These are phyloP conservation scores for Trichosporon coremiiforme DNA, from an alignment of 1,284 basidiomycete genomes.

Conservation along the genomic window DNA sequence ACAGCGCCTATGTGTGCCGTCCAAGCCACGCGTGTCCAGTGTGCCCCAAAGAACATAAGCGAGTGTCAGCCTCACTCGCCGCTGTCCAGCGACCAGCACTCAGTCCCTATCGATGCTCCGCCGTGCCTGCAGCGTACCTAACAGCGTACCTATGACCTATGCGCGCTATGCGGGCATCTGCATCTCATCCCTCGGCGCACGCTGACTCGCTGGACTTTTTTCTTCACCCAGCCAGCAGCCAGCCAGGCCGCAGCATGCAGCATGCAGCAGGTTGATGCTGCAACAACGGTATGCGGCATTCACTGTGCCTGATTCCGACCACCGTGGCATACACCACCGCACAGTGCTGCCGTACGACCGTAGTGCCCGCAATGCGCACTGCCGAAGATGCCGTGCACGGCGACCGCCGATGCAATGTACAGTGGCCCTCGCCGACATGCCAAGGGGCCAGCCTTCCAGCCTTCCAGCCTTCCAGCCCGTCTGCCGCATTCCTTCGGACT, in stretches of 20 bases:
- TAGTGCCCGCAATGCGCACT: not conserved
- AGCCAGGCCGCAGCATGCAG: not conserved
- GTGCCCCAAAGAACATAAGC: constrained; percentile 14
- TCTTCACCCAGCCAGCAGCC: not conserved
- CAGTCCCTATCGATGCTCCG: not conserved
- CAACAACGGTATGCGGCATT: not conserved
- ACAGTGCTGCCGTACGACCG: too few relatives aligned
- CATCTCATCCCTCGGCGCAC: not conserved
- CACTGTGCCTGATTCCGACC: not conserved
- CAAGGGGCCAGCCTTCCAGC: not conserved
- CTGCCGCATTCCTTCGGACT: not conserved
- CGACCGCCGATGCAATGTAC: constrained; percentile 3
- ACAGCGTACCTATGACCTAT: not conserved
- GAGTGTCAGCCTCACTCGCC: constrained; percentile 8
- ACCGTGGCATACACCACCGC: not conserved
- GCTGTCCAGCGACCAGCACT: not conserved
- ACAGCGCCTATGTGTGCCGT: not conserved
- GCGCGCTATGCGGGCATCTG: not conserved
- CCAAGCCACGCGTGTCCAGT: not conserved
- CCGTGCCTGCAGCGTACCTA: constrained; percentile 3
- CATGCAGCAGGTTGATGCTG: not conserved
- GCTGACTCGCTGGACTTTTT: not conserved
- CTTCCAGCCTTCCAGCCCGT: too few relatives aligned
- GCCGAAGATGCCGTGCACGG: not conserved
- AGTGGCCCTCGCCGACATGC: not conserved